A percentile compares a stretch with the other conserved stretches of the same genome.
phyloP scores from a whole-genome alignment of 1,284 basidiomycete species.

The Marasmius fiardii region DNA sequence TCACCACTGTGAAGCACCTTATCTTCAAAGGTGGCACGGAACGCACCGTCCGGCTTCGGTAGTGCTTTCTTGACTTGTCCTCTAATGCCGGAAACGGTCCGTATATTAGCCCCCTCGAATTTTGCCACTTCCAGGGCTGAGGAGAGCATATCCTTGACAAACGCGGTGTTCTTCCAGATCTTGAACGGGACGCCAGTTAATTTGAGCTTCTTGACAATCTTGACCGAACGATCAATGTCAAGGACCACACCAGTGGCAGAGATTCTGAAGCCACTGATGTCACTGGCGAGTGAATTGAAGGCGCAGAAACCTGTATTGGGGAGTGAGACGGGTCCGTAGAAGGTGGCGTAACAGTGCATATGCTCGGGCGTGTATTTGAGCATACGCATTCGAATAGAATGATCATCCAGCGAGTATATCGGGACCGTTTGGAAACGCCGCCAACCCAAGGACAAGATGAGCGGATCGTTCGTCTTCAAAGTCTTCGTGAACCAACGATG shows the following conservation, averaged over 20 bases:
- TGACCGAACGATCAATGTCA: slow-evolving; percentile 87
- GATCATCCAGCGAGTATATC: slow-evolving; percentile 96
- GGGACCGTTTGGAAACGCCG: slow-evolving; percentile 93
- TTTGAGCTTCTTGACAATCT: slow-evolving; percentile 99
- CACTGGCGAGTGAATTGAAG: slow-evolving; percentile 81
- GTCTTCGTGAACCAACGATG: slow-evolving; percentile 94
- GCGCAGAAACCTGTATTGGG: slow-evolving; percentile 99
- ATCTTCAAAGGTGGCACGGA: slow-evolving; percentile 97
- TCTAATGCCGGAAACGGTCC: slow-evolving; percentile 93
- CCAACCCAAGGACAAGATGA: slow-evolving; percentile 96
- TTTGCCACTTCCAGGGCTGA: slow-evolving; percentile 94
- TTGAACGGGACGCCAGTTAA: slow-evolving; percentile 94
- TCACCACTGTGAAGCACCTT: slow-evolving; percentile 94
- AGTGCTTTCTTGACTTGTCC: slow-evolving; percentile 97
- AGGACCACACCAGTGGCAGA: slow-evolving; percentile 94
- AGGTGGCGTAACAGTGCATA: slow-evolving; percentile 98
- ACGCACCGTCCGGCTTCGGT: slow-evolving; percentile 91
- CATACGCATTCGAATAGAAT: slow-evolving; percentile 97
- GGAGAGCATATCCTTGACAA: slow-evolving; percentile 97
- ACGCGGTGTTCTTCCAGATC: slow-evolving; percentile 99
- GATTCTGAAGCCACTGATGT: slow-evolving; percentile 79
- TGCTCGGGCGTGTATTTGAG: slow-evolving; percentile 99
- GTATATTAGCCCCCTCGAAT: slow-evolving; percentile 95
- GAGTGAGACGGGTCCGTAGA: slow-evolving; percentile 87
- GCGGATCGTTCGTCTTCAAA: slow-evolving; percentile 96